Evolutionary conservation across 306 rosid species (phyloP), one percentile per base, ranked within the genome.

Genomic region (Sicyos edulis): DNA sequence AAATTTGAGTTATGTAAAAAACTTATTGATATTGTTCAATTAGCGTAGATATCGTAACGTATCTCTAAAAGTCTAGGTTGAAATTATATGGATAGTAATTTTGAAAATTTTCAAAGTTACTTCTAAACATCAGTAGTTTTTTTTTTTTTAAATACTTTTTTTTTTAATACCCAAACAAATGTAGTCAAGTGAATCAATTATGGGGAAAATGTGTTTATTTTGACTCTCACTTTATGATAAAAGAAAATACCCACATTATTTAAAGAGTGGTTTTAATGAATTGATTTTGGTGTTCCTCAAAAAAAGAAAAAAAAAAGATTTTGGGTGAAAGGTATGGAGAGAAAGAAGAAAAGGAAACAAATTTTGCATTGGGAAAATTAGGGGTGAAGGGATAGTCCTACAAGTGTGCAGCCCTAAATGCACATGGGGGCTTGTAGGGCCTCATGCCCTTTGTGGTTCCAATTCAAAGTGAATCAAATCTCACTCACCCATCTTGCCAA

Each of bases 331-430:
- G n/a, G n/a, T n/a, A n/a, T n/a, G n/a, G n/a, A n/a, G n/a, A n/a
- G n/a, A n/a, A n/a, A n/a, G n/a, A 34, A 34, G 40, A 34, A 34
- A 34, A 34, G 40, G 40, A 3, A 34, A 34, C 40, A 54, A 15
- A 54, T 29, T 3, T 51, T 21, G 62, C 8, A 20, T 21, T 10
- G 12, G 5, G 34, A 54, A 7, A 54, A 17, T 11, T 57, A 57
- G 16, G 61, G 61, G 61, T 13, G 8, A 20, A 8, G 71, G 54
- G 16, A 10, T 64, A 52, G 71, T 16, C 70, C 70, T 64, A 64
- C 52, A 62, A 32, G 7, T 8, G 12, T 8, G 21, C n/a, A 8
- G 45, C 8, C 47, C 10, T 32, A 61, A 61, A 29, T 61, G 70
- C 70, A 64, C 70, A 64, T 64, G 71, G 71, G 16, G 0, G 32